phyloP scores from a whole-genome alignment of 768 basidiomycete genomes.

The Lactarius akahatsu region DNA sequence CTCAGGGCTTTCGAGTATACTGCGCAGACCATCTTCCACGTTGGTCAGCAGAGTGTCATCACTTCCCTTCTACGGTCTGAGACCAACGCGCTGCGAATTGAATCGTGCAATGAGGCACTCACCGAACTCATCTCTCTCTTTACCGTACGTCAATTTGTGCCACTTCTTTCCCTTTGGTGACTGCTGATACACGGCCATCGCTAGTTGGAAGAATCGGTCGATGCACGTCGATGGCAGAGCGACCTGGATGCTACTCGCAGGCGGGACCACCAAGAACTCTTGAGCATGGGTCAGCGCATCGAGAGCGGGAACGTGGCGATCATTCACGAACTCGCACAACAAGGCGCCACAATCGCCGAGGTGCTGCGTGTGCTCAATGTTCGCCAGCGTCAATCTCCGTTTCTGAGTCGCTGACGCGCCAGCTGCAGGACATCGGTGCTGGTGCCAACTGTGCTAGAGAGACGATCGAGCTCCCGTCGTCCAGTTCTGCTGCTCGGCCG shows the following conservation, averaged over 20 bases:
- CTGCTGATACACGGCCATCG: not conserved
- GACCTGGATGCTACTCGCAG: slow-evolving; percentile 22
- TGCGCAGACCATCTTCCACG: slow-evolving; percentile 20
- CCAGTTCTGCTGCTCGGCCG: not conserved
- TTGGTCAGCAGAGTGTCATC: slow-evolving; percentile 27
- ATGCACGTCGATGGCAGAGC: slow-evolving; percentile 23
- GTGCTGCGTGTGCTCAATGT: slow-evolving; percentile 24
- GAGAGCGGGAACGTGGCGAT: slow-evolving; percentile 25
- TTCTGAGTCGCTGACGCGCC: slow-evolving; percentile 1
- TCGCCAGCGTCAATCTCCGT: not conserved
- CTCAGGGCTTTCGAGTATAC: slow-evolving; percentile 24
- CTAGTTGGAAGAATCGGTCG: slow-evolving; percentile 25
- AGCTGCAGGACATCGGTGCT: not conserved
- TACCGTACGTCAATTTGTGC: slow-evolving; percentile 14
- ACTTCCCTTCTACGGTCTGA: slow-evolving; percentile 25
- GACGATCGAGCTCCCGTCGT: not conserved
- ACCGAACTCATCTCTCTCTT: slow-evolving; percentile 27
- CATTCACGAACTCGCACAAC: slow-evolving; percentile 25
- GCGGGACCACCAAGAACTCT: slow-evolving; percentile 25
- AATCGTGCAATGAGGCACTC: slow-evolving; percentile 27
- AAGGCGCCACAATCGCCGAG: slow-evolving; percentile 25
- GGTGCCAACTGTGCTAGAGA: not conserved
- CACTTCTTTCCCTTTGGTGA: not conserved
- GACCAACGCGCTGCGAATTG: slow-evolving; percentile 24
- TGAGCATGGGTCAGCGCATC: slow-evolving; percentile 21